Conservation (phyloP, 306 rosid species). For the Cyclanthera cordifolia region DNA sequence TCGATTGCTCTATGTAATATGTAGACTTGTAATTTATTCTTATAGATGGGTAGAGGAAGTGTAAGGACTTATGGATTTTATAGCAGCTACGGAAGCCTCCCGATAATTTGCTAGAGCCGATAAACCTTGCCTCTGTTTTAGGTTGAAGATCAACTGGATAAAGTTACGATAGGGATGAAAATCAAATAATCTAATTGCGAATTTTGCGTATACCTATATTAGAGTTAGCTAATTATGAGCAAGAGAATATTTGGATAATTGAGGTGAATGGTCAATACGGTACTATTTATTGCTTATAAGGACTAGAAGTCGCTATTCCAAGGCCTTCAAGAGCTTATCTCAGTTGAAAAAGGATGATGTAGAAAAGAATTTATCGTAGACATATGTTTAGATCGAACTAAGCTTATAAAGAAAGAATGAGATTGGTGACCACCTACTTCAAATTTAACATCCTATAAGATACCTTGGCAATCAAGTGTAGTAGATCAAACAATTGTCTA, state of each 20-base stretch:
- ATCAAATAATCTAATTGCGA: no score
- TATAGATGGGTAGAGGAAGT: not conserved
- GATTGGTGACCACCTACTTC: not conserved
- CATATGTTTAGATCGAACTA: not conserved
- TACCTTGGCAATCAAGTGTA: no score
- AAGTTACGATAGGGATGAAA: no score
- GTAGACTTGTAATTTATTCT: not conserved
- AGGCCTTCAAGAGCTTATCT: not conserved
- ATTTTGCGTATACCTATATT: no score
- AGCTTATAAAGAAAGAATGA: not conserved
- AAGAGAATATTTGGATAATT: not conserved
- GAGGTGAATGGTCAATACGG: not conserved
- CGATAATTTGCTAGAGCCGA: not conserved
- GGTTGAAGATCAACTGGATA: no score
- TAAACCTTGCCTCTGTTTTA: no score
- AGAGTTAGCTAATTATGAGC: not conserved
- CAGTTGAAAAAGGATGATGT: not conserved
- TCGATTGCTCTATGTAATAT: not conserved
- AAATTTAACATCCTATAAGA: no score
- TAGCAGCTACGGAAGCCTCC: not conserved
- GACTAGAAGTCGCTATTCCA: not conserved
- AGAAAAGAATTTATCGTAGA: not conserved
- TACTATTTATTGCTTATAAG: no score
- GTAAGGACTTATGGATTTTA: not conserved
- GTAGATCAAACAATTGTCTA: no score